Conservation (phyloP, 2,329 filamentous ascomycete genomes). For the Penicillium decumbens region DNA sequence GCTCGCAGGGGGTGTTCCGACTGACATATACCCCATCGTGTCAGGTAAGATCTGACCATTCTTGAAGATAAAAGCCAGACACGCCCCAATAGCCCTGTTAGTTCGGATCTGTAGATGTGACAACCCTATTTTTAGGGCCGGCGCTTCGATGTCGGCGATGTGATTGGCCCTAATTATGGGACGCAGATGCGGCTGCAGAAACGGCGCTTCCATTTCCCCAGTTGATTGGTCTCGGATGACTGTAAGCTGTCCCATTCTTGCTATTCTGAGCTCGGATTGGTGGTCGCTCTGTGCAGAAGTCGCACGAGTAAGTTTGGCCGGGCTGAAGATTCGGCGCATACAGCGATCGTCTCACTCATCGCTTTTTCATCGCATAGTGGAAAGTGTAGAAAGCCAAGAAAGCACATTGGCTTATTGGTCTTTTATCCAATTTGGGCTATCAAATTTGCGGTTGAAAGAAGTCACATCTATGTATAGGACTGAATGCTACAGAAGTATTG, state of each 20-base stretch:
- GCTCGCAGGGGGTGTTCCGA: constrained; percentile 15
- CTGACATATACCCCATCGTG: constrained; percentile 21
- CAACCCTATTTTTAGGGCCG: constrained; percentile 23
- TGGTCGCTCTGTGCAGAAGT: constrained; percentile 9
- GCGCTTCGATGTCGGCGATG: constrained; percentile 27
- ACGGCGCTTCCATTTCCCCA: constrained; percentile 15
- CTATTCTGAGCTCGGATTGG: constrained; percentile 9
- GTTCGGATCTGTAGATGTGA: constrained; percentile 14
- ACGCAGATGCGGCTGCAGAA: constrained; percentile 16
- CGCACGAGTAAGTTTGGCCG: constrained; percentile 12
- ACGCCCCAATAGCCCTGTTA: neutral
- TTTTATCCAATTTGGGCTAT: neutral
- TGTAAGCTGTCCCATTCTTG: neutral
- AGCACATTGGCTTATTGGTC: neutral
- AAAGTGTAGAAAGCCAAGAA: neutral
- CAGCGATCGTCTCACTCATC: neutral
- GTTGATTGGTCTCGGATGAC: constrained; percentile 13
- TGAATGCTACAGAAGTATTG: neutral
- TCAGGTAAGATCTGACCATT: neutral
- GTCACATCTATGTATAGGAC: neutral
- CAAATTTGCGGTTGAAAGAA: neutral
- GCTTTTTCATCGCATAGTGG: neutral
- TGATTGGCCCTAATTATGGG: constrained; percentile 21
- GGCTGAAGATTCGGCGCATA: constrained; percentile 8
- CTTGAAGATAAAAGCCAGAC: neutral